phyloP scores from a whole-genome alignment of 257 asterid genomes.

The Catharanthus roseus region DNA sequence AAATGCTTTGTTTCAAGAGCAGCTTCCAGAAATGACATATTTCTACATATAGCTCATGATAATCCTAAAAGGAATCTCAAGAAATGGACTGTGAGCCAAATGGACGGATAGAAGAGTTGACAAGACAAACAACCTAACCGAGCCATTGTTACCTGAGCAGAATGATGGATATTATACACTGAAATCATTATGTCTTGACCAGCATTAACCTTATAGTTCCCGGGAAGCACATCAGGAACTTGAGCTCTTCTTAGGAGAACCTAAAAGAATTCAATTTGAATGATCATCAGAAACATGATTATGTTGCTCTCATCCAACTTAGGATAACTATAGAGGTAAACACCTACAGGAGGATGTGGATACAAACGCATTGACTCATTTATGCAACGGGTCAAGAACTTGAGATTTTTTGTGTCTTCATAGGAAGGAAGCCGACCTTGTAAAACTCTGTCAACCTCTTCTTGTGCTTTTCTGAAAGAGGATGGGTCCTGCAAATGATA shows the following conservation, averaged over 20 bases:
- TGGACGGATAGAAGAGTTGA: neutral
- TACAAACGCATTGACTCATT: conserved; percentile 87
- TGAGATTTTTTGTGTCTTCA: conserved; percentile 75
- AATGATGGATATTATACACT: conserved; percentile 89
- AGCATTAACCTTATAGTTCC: conserved; percentile 75
- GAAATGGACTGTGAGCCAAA: neutral
- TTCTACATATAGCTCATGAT: neutral
- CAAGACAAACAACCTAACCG: neutral
- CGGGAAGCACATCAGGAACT: conserved; percentile 79
- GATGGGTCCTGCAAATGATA: conserved; percentile 47
- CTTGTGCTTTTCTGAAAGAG: conserved; percentile 69
- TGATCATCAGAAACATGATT: conserved; percentile 5
- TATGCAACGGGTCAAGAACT: conserved; percentile 81
- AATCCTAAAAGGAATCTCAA: neutral
- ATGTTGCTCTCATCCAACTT: neutral
- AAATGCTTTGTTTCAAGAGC: neutral
- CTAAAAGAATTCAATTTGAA: conserved; percentile 27
- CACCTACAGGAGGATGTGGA: conserved; percentile 95
- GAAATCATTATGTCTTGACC: conserved; percentile 99
- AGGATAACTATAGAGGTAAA: conserved; percentile 2
- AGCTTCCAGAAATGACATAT: neutral
- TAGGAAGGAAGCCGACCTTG: conserved; percentile 78
- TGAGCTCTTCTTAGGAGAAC: conserved; percentile 85
- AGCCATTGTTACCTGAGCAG: conserved; percentile 51
- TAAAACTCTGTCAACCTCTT: conserved; percentile 79